Base-by-base conservation (phyloP, 2,329 filamentous ascomycete genomes). In the Calonectria leucothoes region DNA sequence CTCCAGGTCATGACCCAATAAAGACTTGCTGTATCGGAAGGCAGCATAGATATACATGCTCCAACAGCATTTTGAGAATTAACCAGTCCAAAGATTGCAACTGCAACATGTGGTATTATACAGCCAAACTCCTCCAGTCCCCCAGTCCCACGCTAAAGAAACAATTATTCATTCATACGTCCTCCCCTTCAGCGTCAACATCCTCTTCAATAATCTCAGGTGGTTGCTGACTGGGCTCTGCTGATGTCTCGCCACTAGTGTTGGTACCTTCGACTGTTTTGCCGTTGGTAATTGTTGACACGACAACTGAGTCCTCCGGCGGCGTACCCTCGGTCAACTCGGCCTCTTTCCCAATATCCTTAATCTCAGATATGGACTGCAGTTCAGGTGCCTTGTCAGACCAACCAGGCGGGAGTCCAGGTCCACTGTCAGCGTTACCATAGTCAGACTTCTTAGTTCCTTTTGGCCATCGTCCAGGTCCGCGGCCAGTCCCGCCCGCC, bases 401-500 rank as follows among this genome's bases (percentile, higher is more conserved):
- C 90, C 90, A 92, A 0, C 86, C 87, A 3, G 91, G 91, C 1
- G 91, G 91, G 23, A 93, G 83, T 2, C 91, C 91, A 3, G 91
- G 91, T 1, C 91, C 91, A 77, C 91, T 93, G 39, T 91, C 90
- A 0, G 91, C 91, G 74, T 93, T 93, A 0, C 91, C 91, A 70
- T 93, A 93, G 78, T 93, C 91, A 48, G 89, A 89, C 81, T 93
- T 93, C 82, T 92, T 93, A 0, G 91, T 93, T 6, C 91, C 91
- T 80, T 93, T 93, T 0, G 91, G 91, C 91, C 91, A 93, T 51
- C 91, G 87, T 0, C 91, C 91, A 1, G 91, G 91, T 0, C 91
- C 91, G 66, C 91, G 88, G 2, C 91, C 91, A 1, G 91, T 93
- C 5, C 91, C 91, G 2, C 91, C 91, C 6, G 88, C 86, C 82